Evolutionary conservation across 1,284 basidiomycete species (phyloP).

Genomic region (Cryptococcus sp.): DNA sequence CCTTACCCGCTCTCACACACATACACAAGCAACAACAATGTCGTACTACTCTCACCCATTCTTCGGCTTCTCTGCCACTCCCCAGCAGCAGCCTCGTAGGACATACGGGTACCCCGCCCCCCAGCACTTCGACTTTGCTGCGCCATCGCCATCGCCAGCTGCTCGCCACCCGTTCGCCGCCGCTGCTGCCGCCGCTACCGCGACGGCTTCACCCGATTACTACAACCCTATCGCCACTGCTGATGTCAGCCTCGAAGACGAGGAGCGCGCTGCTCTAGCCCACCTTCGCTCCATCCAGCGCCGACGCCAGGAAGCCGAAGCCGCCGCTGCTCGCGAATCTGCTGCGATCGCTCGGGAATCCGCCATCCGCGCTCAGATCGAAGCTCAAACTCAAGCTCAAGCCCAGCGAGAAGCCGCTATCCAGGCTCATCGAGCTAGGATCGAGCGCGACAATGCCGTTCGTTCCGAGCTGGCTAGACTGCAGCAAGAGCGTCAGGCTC

Average conservation of each 20-base stretch:
- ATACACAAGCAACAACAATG: constrained; percentile 10
- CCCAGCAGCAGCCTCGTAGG: background rate
- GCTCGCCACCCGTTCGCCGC: constrained; percentile 4
- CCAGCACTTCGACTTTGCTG: background rate
- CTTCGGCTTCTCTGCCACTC: constrained; percentile 3
- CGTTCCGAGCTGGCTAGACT: too few relatives aligned
- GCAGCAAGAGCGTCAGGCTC: too few relatives aligned
- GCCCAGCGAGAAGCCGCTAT: constrained; percentile 18
- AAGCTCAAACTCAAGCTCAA: constrained; percentile 4
- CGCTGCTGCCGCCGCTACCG: background rate
- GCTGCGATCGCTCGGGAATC: constrained; percentile 24
- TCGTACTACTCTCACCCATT: constrained; percentile 17
- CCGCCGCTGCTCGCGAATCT: constrained; percentile 24
- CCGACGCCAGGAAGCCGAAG: constrained; percentile 38
- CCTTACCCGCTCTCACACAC: constrained; percentile 1
- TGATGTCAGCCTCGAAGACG: constrained; percentile 29
- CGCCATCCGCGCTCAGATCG: constrained; percentile 10
- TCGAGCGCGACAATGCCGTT: constrained; percentile 3
- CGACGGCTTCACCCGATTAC: background rate
- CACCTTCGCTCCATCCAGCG: constrained; percentile 45
- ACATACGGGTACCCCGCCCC: too few relatives aligned
- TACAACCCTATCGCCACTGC: constrained; percentile 1
- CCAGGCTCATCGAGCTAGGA: constrained; percentile 5
- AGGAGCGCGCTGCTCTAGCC: constrained; percentile 46
- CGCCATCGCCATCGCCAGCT: background rate